Conservation (phyloP, 192 early-diverging fungal genomes). For the Oehlia diaphana region DNA sequence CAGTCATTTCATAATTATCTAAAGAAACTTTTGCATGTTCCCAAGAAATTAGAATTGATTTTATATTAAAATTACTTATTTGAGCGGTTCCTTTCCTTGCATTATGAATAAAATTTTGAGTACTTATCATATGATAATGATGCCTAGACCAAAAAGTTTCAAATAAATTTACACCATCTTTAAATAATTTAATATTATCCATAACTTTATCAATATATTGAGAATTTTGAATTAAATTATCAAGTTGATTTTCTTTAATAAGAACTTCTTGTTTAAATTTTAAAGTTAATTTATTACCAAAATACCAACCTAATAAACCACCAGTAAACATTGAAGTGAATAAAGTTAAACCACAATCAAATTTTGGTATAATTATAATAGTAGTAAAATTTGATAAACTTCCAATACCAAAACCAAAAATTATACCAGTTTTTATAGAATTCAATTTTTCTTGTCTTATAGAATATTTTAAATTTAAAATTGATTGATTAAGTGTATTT, state of each 20-base stretch:
- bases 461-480: not conserved
- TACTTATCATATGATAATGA: not conserved
- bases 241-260: not conserved
- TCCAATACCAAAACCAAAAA: not conserved
- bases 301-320: conserved; percentile 5
- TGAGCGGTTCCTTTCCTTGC: not conserved
- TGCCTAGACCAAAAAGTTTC: conserved; percentile 5
- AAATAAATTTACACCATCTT: not conserved
- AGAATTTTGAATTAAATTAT: not conserved
- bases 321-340: not conserved
- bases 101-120: not conserved
- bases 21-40: not conserved
- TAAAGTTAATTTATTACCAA: not conserved
- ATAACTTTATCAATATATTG: not conserved
- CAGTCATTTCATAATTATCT: not conserved
- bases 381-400: not conserved
- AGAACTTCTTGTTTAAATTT: not conserved
- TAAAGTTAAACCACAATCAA: conserved; percentile 11
- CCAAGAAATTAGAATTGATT: conserved; percentile 4
- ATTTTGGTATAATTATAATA: not conserved
- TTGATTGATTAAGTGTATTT: not conserved
- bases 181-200: not conserved
- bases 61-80: not conserved
- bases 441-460: not conserved
- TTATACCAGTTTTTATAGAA: not conserved